Evolutionary conservation across 805 yeast species (phyloP).

Genomic region (Lipomyces anomalus): DNA sequence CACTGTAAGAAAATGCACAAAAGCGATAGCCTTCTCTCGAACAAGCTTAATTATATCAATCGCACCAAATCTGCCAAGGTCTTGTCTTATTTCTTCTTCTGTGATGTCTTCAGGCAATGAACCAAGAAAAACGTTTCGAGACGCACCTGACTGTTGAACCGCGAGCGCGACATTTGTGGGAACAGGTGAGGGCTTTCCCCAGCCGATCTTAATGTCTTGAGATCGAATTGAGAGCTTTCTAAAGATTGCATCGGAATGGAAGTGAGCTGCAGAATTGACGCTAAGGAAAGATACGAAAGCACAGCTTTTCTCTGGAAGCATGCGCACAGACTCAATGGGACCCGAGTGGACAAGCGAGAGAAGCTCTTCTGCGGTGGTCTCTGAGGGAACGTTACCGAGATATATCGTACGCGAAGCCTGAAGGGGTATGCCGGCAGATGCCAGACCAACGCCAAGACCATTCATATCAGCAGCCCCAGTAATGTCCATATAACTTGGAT

Average conservation of each 20-base stretch:
- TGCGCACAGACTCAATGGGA: conserved; percentile 62
- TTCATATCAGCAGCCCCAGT: conserved; percentile 11
- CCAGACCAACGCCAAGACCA: conserved; percentile 11
- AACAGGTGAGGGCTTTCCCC: conserved; percentile 81
- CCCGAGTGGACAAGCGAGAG: conserved; percentile 90
- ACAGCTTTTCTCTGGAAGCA: conserved; percentile 79
- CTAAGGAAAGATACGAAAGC: conserved; percentile 88
- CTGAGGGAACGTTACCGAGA: conserved; percentile 81
- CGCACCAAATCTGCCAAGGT: conserved; percentile 66
- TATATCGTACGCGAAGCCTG: conserved; percentile 64
- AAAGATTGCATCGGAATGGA: conserved; percentile 88
- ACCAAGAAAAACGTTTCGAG: conserved; percentile 89
- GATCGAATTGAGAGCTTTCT: conserved; percentile 75
- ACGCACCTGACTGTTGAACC: conserved; percentile 80
- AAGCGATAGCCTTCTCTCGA: conserved; percentile 67
- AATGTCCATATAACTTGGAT: conserved; percentile 20
- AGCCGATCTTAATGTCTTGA: conserved; percentile 79
- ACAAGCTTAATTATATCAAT: conserved; percentile 81
- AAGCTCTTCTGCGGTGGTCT: conserved; percentile 71
- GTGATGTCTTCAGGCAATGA: conserved; percentile 60
- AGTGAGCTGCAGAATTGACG: conserved; percentile 79
- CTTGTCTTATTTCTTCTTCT: conserved; percentile 61
- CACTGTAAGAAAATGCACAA: conserved; percentile 83
- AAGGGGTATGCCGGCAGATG: conserved; percentile 6
- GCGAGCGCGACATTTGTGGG: conserved; percentile 69